Evolutionary conservation across 352 stramenopile species (phyloP).

Genomic region (Phytophthora meadii): DNA sequence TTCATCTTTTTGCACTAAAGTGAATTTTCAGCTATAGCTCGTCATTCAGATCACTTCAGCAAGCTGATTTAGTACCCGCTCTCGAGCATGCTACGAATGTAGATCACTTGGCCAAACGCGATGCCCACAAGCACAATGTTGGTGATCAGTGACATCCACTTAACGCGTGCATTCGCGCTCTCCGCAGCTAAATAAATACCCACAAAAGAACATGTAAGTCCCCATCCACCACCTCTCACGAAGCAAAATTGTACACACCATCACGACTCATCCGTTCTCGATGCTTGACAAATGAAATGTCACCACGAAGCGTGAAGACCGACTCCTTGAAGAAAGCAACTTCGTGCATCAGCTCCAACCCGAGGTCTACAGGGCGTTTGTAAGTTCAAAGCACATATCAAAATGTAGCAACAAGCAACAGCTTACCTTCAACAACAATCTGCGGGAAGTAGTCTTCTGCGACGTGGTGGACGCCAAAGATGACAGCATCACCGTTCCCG

Average conservation of each 20-base stretch:
- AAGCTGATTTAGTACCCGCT: constrained; percentile 59
- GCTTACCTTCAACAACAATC: constrained; percentile 75
- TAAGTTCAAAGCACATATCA: constrained; percentile 1
- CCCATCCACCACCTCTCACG: no score
- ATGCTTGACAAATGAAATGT: constrained; percentile 85
- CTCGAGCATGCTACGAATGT: constrained; percentile 86
- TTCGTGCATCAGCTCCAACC: constrained; percentile 84
- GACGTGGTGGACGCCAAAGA: constrained; percentile 69
- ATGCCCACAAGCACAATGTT: constrained; percentile 83
- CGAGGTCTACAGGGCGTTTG: constrained; percentile 51
- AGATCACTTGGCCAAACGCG: constrained; percentile 81
- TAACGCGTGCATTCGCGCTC: constrained; percentile 80
- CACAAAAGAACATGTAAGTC: constrained; percentile 4
- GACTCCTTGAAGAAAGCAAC: constrained; percentile 81
- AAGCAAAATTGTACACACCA: constrained; percentile 34
- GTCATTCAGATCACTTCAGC: constrained; percentile 4
- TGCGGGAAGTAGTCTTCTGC: constrained; percentile 77
- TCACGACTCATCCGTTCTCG: constrained; percentile 79
- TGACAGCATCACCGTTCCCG: constrained; percentile 55
- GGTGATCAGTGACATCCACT: constrained; percentile 83
- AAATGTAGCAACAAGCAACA: neutral
- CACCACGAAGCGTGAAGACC: constrained; percentile 77
- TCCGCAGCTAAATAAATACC: constrained; percentile 58
- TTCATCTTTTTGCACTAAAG: constrained; percentile 19
- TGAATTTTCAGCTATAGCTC: constrained; percentile 15